These are phyloP conservation scores for Xylaria scruposa DNA, from an alignment of 495 filamentous ascomycete species.

Conservation along the genomic window DNA sequence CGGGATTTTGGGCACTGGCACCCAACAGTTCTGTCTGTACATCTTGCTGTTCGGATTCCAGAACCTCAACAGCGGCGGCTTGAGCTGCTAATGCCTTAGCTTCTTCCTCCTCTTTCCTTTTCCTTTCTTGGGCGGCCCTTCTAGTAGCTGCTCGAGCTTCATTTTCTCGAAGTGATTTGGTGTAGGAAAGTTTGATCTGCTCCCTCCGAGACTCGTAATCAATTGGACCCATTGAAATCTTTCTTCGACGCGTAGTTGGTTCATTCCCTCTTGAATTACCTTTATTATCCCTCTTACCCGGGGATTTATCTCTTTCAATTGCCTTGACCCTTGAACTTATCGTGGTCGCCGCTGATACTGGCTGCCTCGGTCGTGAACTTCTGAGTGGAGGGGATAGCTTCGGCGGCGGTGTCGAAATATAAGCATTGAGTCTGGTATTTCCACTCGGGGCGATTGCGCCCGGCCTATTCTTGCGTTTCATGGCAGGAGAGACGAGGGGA, in stretches of 20 bases:
- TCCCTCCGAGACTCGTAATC: conserved; percentile 81
- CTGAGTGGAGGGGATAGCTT: conserved; percentile 73
- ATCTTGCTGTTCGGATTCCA: conserved; percentile 22
- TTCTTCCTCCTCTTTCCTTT: conserved; percentile 51
- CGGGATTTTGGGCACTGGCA: conserved; percentile 22
- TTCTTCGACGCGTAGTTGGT: conserved; percentile 47
- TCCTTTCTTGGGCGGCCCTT: conserved; percentile 50
- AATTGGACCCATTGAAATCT: conserved; percentile 66
- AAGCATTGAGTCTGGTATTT: conserved; percentile 59
- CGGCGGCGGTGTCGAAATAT: conserved; percentile 55
- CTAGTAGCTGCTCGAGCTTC: conserved; percentile 63
- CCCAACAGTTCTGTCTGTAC: conserved; percentile 24
- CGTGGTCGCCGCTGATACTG: conserved; percentile 75
- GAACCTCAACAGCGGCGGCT: conserved; percentile 24
- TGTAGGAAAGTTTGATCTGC: conserved; percentile 80
- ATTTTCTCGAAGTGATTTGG: conserved; percentile 73
- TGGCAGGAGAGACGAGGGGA: conserved; percentile 39
- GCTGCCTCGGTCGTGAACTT: conserved; percentile 81
- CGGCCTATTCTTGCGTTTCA: conserved; percentile 34
- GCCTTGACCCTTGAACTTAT: conserved; percentile 67
- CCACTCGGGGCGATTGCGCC: conserved; percentile 40
- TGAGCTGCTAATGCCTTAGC: conserved; percentile 28
- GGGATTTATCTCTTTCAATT: conserved; percentile 47
- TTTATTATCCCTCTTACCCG: conserved; percentile 48
- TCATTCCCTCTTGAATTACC: conserved; percentile 44